Percentiles rank a stretch among this genome's conserved stretches.
Evolutionary conservation across 176 grass and related monocot genomes (phyloP).

Genomic region (Cenchrus americanus): DNA sequence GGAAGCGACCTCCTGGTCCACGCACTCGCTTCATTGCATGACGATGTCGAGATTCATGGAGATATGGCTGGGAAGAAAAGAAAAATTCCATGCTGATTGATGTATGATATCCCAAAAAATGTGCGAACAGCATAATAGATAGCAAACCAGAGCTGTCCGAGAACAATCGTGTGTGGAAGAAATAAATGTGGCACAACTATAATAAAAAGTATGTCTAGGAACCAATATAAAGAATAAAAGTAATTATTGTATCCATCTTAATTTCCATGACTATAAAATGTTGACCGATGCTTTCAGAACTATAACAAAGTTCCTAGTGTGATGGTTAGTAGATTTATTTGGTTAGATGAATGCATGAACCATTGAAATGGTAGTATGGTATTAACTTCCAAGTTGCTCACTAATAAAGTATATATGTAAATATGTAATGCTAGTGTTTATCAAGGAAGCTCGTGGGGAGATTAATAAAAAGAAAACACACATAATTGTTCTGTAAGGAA

Average conservation of each 20-base stretch:
- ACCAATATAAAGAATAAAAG: neutral
- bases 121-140: neutral
- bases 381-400: neutral
- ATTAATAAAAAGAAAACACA: neutral
- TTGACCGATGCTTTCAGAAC: neutral
- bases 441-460: neutral
- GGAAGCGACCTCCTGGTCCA: conserved; percentile 89
- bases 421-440: neutral
- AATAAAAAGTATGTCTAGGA: neutral
- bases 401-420: neutral
- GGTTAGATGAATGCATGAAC: neutral
- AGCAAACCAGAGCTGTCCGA: neutral
- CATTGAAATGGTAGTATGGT: neutral
- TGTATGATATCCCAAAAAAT: neutral
- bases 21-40: conserved; percentile 94
- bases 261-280: neutral
- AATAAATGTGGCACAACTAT: conserved; percentile 2
- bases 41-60: conserved; percentile 90
- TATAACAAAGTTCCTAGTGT: conserved; percentile 1
- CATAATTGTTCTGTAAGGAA: neutral
- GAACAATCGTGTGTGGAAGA: neutral
- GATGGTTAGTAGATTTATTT: neutral
- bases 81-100: neutral
- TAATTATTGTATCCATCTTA: neutral
- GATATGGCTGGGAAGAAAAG: conserved; percentile 79